phyloP scores from a whole-genome alignment of 2,329 filamentous ascomycete species.

The Sporothrix phasma region DNA sequence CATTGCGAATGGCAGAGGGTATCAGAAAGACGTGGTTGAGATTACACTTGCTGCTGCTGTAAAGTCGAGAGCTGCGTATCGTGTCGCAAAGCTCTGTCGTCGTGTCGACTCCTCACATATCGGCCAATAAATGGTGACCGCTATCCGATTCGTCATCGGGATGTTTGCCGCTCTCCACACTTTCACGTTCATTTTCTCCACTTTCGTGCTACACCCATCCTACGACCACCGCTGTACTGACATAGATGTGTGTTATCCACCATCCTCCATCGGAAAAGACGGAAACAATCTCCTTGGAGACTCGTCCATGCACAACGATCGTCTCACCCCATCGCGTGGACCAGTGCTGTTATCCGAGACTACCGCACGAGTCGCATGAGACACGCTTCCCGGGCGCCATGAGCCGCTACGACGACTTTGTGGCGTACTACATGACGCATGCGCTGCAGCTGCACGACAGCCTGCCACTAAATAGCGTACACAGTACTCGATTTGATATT shows the following conservation, averaged over 20 bases:
- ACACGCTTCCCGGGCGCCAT: conserved; percentile 22
- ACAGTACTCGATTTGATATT: conserved; percentile 26
- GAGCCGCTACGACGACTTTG: conserved; percentile 27
- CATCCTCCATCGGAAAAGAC: no score
- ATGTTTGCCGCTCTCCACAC: neutral
- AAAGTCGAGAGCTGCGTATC: no score
- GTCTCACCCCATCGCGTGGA: no score
- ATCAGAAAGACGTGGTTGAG: neutral
- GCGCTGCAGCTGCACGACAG: conserved; percentile 22
- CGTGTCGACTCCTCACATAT: neutral
- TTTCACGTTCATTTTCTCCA: no score
- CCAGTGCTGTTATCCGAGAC: no score
- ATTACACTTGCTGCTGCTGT: no score
- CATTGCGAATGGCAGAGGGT: conserved; percentile 33
- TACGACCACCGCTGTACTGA: no score
- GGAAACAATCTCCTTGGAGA: no score
- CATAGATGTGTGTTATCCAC: no score
- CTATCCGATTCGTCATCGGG: conserved; percentile 1
- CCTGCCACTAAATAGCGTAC: conserved; percentile 24
- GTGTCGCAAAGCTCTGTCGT: no score
- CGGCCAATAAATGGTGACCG: neutral
- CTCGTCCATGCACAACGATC: no score
- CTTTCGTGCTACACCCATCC: no score
- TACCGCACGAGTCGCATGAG: conserved; percentile 20
- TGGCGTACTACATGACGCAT: conserved; percentile 26